Base-by-base conservation (phyloP, 257 asterid species). In the Capsicum rhomboideum region DNA sequence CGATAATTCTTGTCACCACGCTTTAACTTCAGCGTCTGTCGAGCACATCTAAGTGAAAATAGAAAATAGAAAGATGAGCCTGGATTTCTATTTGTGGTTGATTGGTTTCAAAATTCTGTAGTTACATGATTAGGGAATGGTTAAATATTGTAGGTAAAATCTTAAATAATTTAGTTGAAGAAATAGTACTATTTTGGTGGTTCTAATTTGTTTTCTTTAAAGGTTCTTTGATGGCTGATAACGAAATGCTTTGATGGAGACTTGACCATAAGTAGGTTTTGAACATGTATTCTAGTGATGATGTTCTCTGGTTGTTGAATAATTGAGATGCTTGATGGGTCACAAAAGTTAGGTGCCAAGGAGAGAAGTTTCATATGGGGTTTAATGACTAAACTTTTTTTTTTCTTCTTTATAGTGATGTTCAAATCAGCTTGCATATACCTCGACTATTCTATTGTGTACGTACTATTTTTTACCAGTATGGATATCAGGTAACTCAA, bases 291-390 rank as follows among this genome's bases (percentile, higher is more conserved):
- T 49, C 59, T 49, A 26, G n/a, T 75, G 59, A 74, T 49, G 81
- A 26, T 49, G 6, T 34, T 34, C 40, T 49, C 7, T 49, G 16
- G 81, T 75, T 49, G 61, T 46, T 74, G 80, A 75, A 75, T 75
- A 49, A 75, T 75, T 74, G 61, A 75, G 81, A 75, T 75, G 81
- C 61, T 26, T 75, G 3, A 74, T 74, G 80, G 10, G 42, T 46
- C 46, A 8, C 23, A 74, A 23, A 74, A 74, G 54, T 13, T 23
- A 46, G 59, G 40, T 74, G 21, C 31, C 58, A 74, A 74, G 40
- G 37, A 21, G n/a, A n/a, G 13, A 46, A 74, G 34, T 44, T 23
- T 44, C 40, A 0, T 44, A n/a, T 72, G 55, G 2, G 26, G 10
- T 63, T 26, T 63, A 55, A 20, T 55, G 11, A 55, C 63, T 8